Conservation (phyloP, 768 basidiomycete genomes). For the Tulasnella sp. region DNA sequence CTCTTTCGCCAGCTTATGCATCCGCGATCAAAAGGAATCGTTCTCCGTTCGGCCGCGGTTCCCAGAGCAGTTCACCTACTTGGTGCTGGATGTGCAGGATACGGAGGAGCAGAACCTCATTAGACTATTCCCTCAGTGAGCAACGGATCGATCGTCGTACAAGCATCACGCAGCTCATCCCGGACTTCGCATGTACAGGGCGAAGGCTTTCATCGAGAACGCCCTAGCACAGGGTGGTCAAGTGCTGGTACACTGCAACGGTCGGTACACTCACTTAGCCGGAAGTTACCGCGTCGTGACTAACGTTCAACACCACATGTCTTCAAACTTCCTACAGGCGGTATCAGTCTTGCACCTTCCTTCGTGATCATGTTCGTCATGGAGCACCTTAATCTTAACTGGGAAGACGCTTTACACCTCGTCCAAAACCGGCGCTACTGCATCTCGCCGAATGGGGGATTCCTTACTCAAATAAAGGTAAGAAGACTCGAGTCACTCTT, state of each 20-base stretch:
- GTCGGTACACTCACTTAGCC: conserved; percentile 41
- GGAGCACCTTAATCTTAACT: conserved; percentile 73
- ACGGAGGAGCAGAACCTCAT: conserved; percentile 95
- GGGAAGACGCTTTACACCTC: conserved; percentile 84
- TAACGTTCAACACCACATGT: neutral
- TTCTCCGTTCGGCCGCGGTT: conserved; percentile 87
- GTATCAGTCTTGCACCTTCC: conserved; percentile 80
- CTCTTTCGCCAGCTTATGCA: conserved; percentile 61
- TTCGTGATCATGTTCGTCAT: conserved; percentile 94
- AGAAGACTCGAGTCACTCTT: conserved; percentile 22
- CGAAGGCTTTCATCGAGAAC: conserved; percentile 68
- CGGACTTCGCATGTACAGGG: conserved; percentile 44
- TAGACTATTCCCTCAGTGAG: conserved; percentile 78
- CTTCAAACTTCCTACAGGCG: conserved; percentile 48
- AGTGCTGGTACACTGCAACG: conserved; percentile 87
- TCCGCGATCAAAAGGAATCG: conserved; percentile 83
- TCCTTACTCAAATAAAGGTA: conserved; percentile 89
- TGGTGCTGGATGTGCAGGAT: conserved; percentile 83
- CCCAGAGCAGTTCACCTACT: conserved; percentile 69
- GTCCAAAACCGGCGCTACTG: conserved; percentile 91
- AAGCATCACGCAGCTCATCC: neutral
- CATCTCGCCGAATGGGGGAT: conserved; percentile 88
- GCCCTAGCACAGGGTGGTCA: conserved; percentile 66
- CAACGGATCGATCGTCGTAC: conserved; percentile 27
- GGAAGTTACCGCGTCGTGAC: neutral